These are phyloP conservation scores for Gyromitra esculenta DNA, from an alignment of 2,329 filamentous ascomycete species.

Conservation along the genomic window DNA sequence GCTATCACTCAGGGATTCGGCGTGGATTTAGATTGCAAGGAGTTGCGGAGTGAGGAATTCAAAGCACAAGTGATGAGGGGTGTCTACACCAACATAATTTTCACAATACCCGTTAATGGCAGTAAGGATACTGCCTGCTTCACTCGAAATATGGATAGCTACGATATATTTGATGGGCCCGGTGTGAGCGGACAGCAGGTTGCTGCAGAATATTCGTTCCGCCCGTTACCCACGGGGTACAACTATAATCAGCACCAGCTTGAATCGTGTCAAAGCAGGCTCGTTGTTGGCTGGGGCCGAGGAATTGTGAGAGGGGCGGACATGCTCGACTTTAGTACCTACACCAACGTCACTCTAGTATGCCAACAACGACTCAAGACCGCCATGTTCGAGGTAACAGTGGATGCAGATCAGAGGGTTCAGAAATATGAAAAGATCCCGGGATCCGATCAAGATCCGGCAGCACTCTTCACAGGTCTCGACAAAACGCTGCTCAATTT, in stretches of 20 bases:
- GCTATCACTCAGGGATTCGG: constrained; percentile 60
- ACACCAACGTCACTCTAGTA: constrained; percentile 58
- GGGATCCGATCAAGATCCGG: constrained; percentile 9
- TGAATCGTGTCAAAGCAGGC: constrained; percentile 30
- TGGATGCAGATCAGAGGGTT: constrained; percentile 59
- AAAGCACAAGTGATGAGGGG: not conserved
- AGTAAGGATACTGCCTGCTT: not conserved
- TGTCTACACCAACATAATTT: not conserved
- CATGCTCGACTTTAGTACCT: not conserved
- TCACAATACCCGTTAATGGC: not conserved
- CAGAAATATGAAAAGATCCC: constrained; percentile 28
- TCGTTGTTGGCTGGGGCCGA: constrained; percentile 43
- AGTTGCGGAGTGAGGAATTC: constrained; percentile 52
- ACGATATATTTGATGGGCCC: not conserved
- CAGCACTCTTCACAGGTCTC: constrained; percentile 10
- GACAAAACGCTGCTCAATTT: constrained; percentile 22
- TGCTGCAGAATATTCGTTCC: constrained; percentile 11
- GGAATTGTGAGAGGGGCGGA: constrained; percentile 4
- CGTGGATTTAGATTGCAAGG: constrained; percentile 59
- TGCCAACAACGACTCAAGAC: constrained; percentile 60
- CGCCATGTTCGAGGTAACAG: constrained; percentile 59
- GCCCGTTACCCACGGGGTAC: not conserved
- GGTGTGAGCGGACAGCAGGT: constrained; percentile 10
- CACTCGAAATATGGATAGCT: not conserved
- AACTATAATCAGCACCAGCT: not conserved